Conservation (phyloP, 768 basidiomycete species). For the Collybia sp. region DNA sequence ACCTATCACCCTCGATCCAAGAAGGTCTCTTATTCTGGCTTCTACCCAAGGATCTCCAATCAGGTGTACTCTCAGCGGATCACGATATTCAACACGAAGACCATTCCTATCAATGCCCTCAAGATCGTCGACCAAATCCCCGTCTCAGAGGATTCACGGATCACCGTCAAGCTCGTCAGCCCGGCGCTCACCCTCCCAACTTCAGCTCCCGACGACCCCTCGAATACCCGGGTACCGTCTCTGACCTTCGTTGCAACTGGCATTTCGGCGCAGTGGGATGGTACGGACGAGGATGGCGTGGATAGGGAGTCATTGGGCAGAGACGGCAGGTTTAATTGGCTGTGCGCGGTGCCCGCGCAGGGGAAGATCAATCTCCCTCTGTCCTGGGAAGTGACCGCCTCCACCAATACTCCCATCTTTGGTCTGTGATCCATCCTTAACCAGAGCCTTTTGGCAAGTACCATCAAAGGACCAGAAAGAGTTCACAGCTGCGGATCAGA, state of each 20-base stretch:
- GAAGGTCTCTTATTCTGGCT: conserved; percentile 25
- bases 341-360: conserved; percentile 22
- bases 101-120: conserved; percentile 16
- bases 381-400: conserved; percentile 5
- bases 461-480: neutral
- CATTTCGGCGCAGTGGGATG: conserved; percentile 27
- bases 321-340: conserved; percentile 29
- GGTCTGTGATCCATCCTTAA: neutral
- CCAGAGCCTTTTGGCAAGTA: neutral
- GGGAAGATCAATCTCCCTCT: conserved; percentile 25
- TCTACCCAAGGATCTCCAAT: conserved; percentile 25
- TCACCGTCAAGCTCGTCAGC: conserved; percentile 24
- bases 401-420: neutral
- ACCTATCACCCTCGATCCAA: conserved; percentile 31
- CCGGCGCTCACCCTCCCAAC: conserved; percentile 18
- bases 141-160: conserved; percentile 23
- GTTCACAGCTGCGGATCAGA: neutral
- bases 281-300: conserved; percentile 10
- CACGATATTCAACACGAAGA: conserved; percentile 30
- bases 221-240: neutral
- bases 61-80: conserved; percentile 29
- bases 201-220: conserved; percentile 1
- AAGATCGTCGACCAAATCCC: conserved; percentile 32
- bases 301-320: conserved; percentile 18
- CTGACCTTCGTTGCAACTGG: conserved; percentile 16